Evolutionary conservation across 1,284 basidiomycete species (phyloP), one percentile per base, ranked within the genome.

Genomic region (Trametes sp.): DNA sequence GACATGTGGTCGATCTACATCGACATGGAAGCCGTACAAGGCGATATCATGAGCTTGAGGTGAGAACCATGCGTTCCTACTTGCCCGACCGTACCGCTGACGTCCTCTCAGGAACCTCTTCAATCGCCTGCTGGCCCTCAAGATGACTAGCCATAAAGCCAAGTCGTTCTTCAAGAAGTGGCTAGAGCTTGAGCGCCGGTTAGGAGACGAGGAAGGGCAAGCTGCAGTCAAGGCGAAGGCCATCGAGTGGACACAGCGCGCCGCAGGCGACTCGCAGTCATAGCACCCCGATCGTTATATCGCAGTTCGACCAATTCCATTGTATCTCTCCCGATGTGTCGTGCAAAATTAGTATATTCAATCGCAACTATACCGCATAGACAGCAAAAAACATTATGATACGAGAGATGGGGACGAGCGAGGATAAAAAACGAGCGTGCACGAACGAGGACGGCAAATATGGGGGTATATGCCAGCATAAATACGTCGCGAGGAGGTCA

Each of bases 81-180:
- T 3, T 10, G 41, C n/a, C 19, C 7, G 4, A 19, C 5, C 7
- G 11, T 7, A 11, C 38, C 16, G 13, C 29, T 55, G 59, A 54
- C 35, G 4, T 8, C 4, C 16, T 49, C 6, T 64, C 44, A 94
- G 94, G 67, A 91, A 89, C 57, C 77, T 98, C 21, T 96, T 98
- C 71, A 89, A 93, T 64, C 90, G 96, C 14, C 86, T 94, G 9
- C 80, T 99, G 14, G 78, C 85, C 21, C 82, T 89, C 26, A 98
- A 96, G 76, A 91, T 98, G 82, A 96, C 94, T 8, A 93, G 88
- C 71, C 96, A 98, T 76, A 96, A 97, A 80, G 95, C 94, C 57
- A 97, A 97, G 78, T 87, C 89, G 42, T 90, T 97, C 76, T 98
- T 98, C 86, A 99, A 99, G 78, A 98, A 98, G 78, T 98, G 97